Conservation (phyloP, 768 basidiomycete genomes). For the Tricholomella constricta region DNA sequence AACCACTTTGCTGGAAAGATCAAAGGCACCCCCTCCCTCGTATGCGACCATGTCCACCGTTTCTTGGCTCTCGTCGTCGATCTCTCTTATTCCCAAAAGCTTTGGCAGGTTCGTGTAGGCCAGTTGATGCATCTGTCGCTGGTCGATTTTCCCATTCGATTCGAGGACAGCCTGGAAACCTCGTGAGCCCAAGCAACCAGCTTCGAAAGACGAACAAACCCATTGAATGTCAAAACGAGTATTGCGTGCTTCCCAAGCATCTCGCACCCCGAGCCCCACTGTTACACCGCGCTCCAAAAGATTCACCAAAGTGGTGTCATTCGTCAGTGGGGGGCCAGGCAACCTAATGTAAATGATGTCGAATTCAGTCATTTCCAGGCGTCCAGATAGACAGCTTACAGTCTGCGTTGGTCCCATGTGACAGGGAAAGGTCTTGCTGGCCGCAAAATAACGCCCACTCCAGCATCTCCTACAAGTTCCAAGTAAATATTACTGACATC, state of each 20-base stretch:
- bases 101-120: conserved; percentile 48
- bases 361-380: conserved; percentile 7
- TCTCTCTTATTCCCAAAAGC: conserved; percentile 38
- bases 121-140: conserved; percentile 43
- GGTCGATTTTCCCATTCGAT: conserved; percentile 44
- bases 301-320: conserved; percentile 58
- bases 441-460: conserved; percentile 52
- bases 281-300: conserved; percentile 76
- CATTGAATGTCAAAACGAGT: conserved; percentile 78
- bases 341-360: conserved; percentile 37
- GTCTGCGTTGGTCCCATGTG: conserved; percentile 70
- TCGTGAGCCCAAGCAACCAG: background rate
- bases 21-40: conserved; percentile 59
- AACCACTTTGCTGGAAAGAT: conserved; percentile 53
- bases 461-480: conserved; percentile 40
- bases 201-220: conserved; percentile 44
- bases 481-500: background rate
- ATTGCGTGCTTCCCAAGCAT: conserved; percentile 74
- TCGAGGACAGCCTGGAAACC: conserved; percentile 44
- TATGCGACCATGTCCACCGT: conserved; percentile 62
- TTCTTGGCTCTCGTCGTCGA: conserved; percentile 34
- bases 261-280: conserved; percentile 68
- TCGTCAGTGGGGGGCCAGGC: conserved; percentile 75
- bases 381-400: conserved; percentile 42
- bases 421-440: conserved; percentile 69